Evolutionary conservation across 75 land plant species (phyloP).

Genomic region (Pseudotsuga menziesii): DNA sequence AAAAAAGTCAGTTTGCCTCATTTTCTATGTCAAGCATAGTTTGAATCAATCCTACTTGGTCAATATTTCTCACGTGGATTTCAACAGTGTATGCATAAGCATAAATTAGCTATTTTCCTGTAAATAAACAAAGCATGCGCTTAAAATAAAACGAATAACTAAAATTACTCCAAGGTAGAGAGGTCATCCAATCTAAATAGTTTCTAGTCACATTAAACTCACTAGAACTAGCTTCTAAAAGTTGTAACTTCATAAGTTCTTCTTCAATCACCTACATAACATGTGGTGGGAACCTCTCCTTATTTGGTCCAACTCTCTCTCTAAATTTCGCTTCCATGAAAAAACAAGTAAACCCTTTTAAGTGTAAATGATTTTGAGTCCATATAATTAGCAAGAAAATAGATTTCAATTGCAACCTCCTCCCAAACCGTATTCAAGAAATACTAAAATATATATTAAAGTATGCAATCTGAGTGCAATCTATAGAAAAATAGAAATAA

Average conservation of each 20-base stretch:
- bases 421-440: neutral
- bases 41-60: too few species aligned
- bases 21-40: too few species aligned
- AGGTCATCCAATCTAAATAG: conserved; percentile 97
- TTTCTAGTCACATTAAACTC: conserved; percentile 99
- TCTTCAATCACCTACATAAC: conserved; percentile 98
- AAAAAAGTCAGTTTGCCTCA: too few species aligned
- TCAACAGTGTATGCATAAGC: too few species aligned
- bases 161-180: conserved; percentile 93
- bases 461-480: neutral
- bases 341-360: neutral
- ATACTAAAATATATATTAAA: neutral
- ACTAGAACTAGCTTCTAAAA: conserved; percentile 95
- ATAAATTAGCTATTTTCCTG: too few species aligned
- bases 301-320: conserved; percentile 83
- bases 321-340: conserved; percentile 77
- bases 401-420: conserved; percentile 6
- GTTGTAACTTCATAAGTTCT: conserved; percentile 85
- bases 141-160: conserved; percentile 42
- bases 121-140: neutral
- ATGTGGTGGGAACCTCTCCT: conserved; percentile 76
- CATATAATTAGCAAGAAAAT: neutral
- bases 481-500: neutral
- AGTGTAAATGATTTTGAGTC: neutral
- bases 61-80: too few species aligned